These are phyloP conservation scores for Podila epicladia DNA, from an alignment of 192 early-diverging fungal genomes.

Conservation along the genomic window DNA sequence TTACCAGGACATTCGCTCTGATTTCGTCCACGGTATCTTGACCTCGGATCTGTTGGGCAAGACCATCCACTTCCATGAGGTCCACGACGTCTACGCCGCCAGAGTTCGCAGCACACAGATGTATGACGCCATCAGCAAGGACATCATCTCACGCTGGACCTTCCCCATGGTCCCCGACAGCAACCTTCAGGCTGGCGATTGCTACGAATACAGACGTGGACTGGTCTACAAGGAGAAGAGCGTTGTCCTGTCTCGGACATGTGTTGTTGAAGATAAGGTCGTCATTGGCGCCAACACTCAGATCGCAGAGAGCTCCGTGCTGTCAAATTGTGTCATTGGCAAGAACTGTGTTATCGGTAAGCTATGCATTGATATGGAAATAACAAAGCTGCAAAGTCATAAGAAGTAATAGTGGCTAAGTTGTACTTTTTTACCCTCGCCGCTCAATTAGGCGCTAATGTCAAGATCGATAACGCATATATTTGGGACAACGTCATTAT, in stretches of 20 bases:
- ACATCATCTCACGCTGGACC: slow-evolving; percentile 91
- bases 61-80: slow-evolving; percentile 87
- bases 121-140: slow-evolving; percentile 83
- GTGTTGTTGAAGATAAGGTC: slow-evolving; percentile 78
- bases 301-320: slow-evolving; percentile 76
- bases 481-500: slow-evolving; percentile 85
- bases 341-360: slow-evolving; percentile 76
- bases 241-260: slow-evolving; percentile 78
- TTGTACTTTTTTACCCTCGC: background rate
- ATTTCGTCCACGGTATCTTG: slow-evolving; percentile 93
- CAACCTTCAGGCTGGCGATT: slow-evolving; percentile 73
- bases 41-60: slow-evolving; percentile 88
- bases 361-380: background rate
- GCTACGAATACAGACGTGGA: slow-evolving; percentile 79
- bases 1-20: slow-evolving; percentile 88
- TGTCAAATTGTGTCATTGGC: slow-evolving; percentile 88
- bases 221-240: slow-evolving; percentile 87
- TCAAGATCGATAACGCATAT: slow-evolving; percentile 83
- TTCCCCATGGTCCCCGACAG: slow-evolving; percentile 95
- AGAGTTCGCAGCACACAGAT: slow-evolving; percentile 74
- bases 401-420: background rate
- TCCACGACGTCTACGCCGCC: slow-evolving; percentile 72
- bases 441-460: slow-evolving; percentile 66
- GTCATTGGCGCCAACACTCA: slow-evolving; percentile 80
- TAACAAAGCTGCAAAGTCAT: too few relatives aligned